Evolutionary conservation across 371 early-diverging fungal genomes (phyloP), one percentile per base, ranked within the genome.

Genomic region (Apophysomyces variabilis): DNA sequence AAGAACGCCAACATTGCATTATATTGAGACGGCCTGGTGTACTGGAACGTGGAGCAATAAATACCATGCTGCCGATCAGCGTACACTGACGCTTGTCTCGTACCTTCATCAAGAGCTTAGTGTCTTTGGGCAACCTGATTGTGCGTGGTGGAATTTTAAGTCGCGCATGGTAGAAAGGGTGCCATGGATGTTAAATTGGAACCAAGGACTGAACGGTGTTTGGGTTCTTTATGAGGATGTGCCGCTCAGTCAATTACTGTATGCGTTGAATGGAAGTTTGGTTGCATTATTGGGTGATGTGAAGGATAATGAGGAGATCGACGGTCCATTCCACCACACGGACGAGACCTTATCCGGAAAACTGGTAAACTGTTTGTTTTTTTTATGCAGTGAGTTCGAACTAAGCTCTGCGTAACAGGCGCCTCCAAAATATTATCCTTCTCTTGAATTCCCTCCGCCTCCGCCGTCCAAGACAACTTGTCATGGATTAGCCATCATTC

Each of bases 251-350:
- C 92, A 93, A 62, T 70, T 90, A n/a, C 69, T 93, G 16, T 84
- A 88, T 72, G 89, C 92, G 0, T 74, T 93, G 26, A 93, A 93
- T 69, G 93, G 90, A 1, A 84, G 82, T 41, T 46, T 93, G 2
- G 94, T 95, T 1, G 93, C 86, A 0, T 67, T 93, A 7, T 80
- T 91, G 7, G 86, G 85, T 1, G 87, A 89, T 61, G 61, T 70
- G 11, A 60, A 54, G 35, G 62, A 67, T 47, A 57, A 60, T 56
- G 37, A 66, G 26, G 50, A 59, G 32, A 61, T 54, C 4, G 61
- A 66, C 18, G 41, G 43, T 0, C 61, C 43, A n/a, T 39, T 14
- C n/a, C n/a, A n/a, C n/a, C 37, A n/a, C 32, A 12, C 37, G 12
- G 37, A 9, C 13, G 58, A 58, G 3, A 46, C 18, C 9, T 5